Base-by-base conservation (phyloP, 768 basidiomycete species). In the Pholiota microspora region DNA sequence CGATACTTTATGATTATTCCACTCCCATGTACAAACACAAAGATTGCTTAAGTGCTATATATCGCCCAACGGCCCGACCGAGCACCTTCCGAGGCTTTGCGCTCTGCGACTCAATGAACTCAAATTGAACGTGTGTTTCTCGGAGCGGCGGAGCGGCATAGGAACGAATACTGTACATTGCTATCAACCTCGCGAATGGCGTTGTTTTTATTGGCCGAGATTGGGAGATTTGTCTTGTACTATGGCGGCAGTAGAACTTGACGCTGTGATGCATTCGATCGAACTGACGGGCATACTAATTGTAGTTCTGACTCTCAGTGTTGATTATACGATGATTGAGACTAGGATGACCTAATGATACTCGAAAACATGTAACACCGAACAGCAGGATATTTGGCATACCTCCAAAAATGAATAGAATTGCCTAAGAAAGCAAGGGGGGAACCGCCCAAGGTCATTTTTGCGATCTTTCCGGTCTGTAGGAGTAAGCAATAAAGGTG, bases 401-500 rank as follows among this genome's bases (percentile, higher is more conserved):
- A 42, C 18, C 40, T 42, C 16, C 23, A 51, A 27, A 24, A 29
- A 42, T 27, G 40, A 23, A 16, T 32, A 32, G 40, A 21, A 44
- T 42, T 51, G 16, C 50, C 40, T 42, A 51, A 21, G 40, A 35
- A 9, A 8, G 24, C 31, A 49, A 25, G n/a, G n/a, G n/a, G n/a
- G n/a, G n/a, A n/a, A n/a, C n/a, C 38, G 40, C 40, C 40, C 40
- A n/a, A 48, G 23, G 16, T 18, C 46, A 21, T 34, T 48, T 27
- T 51, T 54, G 53, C 53, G 53, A 54, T 54, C 53, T 54, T 45
- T 24, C 46, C 51, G 51, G 51, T 34, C 6, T 12, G 32, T 45
- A 34, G 34, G 9, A 35, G 53, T 54, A 23, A 54, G 44, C 45
- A 47, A 8, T 35, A 46, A 36, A 13, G 47, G 15, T 48, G 36